A percentile compares a stretch with the other conserved stretches of the same genome.
phyloP scores from a whole-genome alignment of 441 rosid species.

The Brassica balearica region DNA sequence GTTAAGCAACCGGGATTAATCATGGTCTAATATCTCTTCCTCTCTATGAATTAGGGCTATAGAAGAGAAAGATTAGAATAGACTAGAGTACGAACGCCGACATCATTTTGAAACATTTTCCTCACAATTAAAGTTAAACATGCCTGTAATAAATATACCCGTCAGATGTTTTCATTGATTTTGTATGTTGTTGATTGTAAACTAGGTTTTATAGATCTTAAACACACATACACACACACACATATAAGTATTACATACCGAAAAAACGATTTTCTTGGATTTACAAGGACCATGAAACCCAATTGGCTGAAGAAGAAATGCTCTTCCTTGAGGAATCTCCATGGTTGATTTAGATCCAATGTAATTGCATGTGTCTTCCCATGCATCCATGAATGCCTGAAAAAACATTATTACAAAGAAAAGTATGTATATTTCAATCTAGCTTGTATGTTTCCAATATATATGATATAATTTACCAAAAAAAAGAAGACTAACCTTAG shows the following conservation, averaged over 20 bases:
- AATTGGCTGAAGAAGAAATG: constrained; percentile 49
- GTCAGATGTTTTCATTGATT: background rate
- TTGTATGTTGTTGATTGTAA: background rate
- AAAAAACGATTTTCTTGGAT: constrained; percentile 35
- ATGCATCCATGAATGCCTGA: constrained; percentile 48
- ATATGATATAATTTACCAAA: background rate
- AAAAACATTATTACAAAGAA: background rate
- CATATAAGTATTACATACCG: constrained; percentile 25
- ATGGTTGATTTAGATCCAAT: constrained; percentile 31
- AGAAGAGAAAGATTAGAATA: background rate
- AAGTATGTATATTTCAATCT: background rate
- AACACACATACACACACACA: background rate
- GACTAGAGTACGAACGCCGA: background rate
- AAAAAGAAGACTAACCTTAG: constrained; percentile 37
- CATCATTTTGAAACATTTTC: background rate
- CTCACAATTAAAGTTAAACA: background rate
- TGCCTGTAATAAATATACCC: too few relatives aligned
- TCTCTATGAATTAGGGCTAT: background rate
- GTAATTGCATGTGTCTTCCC: constrained; percentile 48
- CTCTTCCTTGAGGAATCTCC: constrained; percentile 40
- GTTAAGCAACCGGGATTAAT: too few relatives aligned
- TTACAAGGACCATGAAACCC: constrained; percentile 45
- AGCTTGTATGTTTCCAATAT: background rate
- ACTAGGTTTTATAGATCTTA: background rate
- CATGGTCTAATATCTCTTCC: background rate